These are phyloP conservation scores for Aspergillus alliaceus DNA, from an alignment of 2,329 filamentous ascomycete genomes.

Conservation along the genomic window DNA sequence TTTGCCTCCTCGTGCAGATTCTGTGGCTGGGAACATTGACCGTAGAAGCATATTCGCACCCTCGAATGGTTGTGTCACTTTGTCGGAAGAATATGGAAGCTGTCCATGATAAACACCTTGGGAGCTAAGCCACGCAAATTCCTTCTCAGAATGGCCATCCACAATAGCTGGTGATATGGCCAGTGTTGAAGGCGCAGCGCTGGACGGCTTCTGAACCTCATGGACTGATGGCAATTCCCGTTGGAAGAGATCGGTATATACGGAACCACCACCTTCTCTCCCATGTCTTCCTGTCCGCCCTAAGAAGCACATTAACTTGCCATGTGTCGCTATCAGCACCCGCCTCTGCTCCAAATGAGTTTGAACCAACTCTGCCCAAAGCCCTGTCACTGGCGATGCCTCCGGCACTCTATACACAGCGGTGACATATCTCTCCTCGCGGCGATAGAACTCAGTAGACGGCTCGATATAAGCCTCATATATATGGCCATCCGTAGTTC, in stretches of 20 bases:
- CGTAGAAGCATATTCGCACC: slow-evolving; percentile 76
- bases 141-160: slow-evolving; percentile 51
- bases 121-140: slow-evolving; percentile 85
- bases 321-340: slow-evolving; percentile 77
- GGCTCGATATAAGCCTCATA: slow-evolving; percentile 96
- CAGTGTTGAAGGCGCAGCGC: slow-evolving; percentile 64
- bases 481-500: slow-evolving; percentile 88
- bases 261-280: slow-evolving; percentile 76
- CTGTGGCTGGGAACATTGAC: slow-evolving; percentile 69
- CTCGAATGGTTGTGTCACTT: slow-evolving; percentile 73
- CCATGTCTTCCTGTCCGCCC: slow-evolving; percentile 73
- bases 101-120: slow-evolving; percentile 88
- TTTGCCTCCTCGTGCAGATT: slow-evolving; percentile 63
- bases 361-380: slow-evolving; percentile 76
- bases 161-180: slow-evolving; percentile 74
- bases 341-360: slow-evolving; percentile 71
- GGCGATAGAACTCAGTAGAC: slow-evolving; percentile 88
- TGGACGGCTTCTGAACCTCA: slow-evolving; percentile 64
- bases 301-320: slow-evolving; percentile 74
- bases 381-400: slow-evolving; percentile 72
- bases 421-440: slow-evolving; percentile 91
- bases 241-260: slow-evolving; percentile 87
- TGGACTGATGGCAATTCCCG: slow-evolving; percentile 76
- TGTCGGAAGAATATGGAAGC: slow-evolving; percentile 64
- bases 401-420: slow-evolving; percentile 79